phyloP scores from a whole-genome alignment of 108 stramenopile species.

The Nitzschia sp. region DNA sequence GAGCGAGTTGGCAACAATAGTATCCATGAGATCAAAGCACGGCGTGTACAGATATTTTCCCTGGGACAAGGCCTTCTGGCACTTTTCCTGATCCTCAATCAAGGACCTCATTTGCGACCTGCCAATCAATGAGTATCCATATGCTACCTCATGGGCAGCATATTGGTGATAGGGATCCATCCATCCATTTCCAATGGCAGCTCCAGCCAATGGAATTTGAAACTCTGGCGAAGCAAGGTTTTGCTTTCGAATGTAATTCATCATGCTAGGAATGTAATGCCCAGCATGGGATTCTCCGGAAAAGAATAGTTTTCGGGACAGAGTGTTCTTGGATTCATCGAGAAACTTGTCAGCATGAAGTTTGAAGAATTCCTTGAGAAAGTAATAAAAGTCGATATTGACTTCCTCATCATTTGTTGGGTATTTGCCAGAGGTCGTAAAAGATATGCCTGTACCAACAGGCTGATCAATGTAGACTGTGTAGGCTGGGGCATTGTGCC shows the following conservation, averaged over 20 bases:
- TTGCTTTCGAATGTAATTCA: conserved; percentile 78
- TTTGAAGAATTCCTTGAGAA: conserved; percentile 68
- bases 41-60: conserved; percentile 42
- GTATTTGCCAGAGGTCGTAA: conserved; percentile 74
- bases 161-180: conserved; percentile 89
- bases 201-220: conserved; percentile 62
- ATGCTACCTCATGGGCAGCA: conserved; percentile 83
- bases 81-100: conserved; percentile 64
- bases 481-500: conserved; percentile 87
- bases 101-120: conserved; percentile 64
- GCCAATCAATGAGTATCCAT: conserved; percentile 82
- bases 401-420: conserved; percentile 81
- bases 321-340: conserved; percentile 9
- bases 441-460: conserved; percentile 82
- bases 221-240: conserved; percentile 14
- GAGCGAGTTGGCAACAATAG: conserved; percentile 60
- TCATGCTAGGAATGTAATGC: conserved; percentile 95
- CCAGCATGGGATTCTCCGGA: conserved; percentile 95
- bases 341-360: conserved; percentile 76
- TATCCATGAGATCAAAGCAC: conserved; percentile 84
- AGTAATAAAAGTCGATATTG: conserved; percentile 87
- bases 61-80: conserved; percentile 56
- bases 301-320: conserved; percentile 79
- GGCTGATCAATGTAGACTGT: conserved; percentile 89
- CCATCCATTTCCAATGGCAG: conserved; percentile 92